These are phyloP conservation scores for Mycena epipterygia DNA, from an alignment of 768 basidiomycete species.

Conservation along the genomic window DNA sequence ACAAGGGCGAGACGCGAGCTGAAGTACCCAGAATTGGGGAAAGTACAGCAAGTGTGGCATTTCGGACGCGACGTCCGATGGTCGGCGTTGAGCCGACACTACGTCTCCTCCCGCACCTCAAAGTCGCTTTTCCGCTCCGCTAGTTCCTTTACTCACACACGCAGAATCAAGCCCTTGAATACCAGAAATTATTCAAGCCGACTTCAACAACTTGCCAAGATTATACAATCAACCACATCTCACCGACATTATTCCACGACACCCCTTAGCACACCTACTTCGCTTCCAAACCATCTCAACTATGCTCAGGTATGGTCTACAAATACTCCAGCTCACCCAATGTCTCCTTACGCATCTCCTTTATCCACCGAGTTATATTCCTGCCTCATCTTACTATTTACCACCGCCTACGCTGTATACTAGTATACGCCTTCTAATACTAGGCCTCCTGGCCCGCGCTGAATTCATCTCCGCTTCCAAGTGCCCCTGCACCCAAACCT, in stretches of 20 bases:
- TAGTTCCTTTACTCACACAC: no score
- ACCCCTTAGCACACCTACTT: neutral
- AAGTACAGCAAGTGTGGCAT: no score
- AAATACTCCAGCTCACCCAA: neutral
- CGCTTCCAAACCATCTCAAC: neutral
- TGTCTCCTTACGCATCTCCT: neutral
- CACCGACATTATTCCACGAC: neutral
- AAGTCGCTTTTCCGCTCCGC: no score
- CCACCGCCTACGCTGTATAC: neutral
- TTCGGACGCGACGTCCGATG: no score
- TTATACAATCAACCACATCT: neutral
- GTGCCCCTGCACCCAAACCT: slow-evolving; percentile 7
- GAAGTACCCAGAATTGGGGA: no score
- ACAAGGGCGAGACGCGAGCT: no score
- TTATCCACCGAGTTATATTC: neutral
- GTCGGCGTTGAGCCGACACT: no score
- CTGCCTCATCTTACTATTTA: neutral
- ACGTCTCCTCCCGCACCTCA: no score
- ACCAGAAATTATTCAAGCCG: no score
- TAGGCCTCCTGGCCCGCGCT: slow-evolving; percentile 16
- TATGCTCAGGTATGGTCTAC: neutral
- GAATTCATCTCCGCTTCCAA: slow-evolving; percentile 36
- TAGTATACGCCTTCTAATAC: neutral
- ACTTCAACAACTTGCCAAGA: no score
- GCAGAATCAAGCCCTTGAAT: no score